Conservation (phyloP, 2,329 filamentous ascomycete genomes). For the Thielaviopsis populi region DNA sequence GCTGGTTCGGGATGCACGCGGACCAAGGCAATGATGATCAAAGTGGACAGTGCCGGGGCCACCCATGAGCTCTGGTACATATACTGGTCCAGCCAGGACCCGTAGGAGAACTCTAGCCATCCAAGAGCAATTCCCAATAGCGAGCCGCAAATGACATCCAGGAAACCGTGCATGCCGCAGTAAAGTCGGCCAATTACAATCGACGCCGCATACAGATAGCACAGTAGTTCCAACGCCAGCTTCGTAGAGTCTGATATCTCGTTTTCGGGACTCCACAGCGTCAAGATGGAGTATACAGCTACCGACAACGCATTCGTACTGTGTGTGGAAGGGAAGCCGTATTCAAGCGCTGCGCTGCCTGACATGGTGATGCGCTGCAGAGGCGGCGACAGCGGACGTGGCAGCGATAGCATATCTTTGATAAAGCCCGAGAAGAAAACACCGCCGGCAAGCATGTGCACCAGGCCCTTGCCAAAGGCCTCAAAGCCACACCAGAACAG, state of each 20-base stretch:
- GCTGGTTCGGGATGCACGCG: conserved; percentile 89
- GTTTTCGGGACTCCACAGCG: conserved; percentile 51
- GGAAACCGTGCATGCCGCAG: conserved; percentile 96
- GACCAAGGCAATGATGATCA: conserved; percentile 60
- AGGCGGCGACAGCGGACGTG: conserved; percentile 79
- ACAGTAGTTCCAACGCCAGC: conserved; percentile 47
- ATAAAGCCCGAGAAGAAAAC: conserved; percentile 85
- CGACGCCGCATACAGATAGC: conserved; percentile 74
- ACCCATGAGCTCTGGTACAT: conserved; percentile 49
- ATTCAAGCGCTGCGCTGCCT: conserved; percentile 83
- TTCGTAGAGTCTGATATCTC: conserved; percentile 44
- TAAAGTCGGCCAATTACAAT: conserved; percentile 87
- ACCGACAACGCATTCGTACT: conserved; percentile 95
- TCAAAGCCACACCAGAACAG: conserved; percentile 93
- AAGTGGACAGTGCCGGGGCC: conserved; percentile 47
- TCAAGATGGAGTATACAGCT: conserved; percentile 64
- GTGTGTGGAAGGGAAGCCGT: conserved; percentile 93
- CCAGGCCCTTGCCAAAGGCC: conserved; percentile 63
- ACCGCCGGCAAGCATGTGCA: conserved; percentile 62
- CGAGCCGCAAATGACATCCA: conserved; percentile 75
- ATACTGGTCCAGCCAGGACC: conserved; percentile 51
- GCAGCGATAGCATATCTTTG: conserved; percentile 87
- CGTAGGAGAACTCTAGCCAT: conserved; percentile 44
- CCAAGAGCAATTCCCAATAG: conserved; percentile 54
- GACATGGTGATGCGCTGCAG: conserved; percentile 95